phyloP scores from a whole-genome alignment of 345 rosid species.

The Dovyalis caffra region DNA sequence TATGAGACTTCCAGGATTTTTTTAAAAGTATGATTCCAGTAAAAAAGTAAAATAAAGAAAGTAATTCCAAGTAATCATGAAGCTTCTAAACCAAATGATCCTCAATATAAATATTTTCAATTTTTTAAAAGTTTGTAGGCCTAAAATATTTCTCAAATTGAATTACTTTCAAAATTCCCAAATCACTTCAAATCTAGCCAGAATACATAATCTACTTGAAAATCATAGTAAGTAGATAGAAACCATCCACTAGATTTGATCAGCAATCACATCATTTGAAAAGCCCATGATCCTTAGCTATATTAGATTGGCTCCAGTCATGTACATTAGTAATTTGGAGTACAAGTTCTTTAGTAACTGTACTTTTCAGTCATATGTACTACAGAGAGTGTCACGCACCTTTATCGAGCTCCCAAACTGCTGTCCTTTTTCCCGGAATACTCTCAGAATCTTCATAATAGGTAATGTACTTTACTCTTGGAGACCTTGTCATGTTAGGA shows the following conservation, averaged over 20 bases:
- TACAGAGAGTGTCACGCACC: conserved; percentile 34
- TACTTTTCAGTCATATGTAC: conserved; percentile 18
- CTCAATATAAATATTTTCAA: too few relatives aligned
- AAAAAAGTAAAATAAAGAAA: too few relatives aligned
- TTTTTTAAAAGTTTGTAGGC: background rate
- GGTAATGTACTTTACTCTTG: conserved; percentile 81
- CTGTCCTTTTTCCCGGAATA: conserved; percentile 80
- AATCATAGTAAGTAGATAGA: conserved; percentile 4
- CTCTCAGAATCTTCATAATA: conserved; percentile 94
- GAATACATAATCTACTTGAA: background rate
- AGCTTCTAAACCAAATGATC: too few relatives aligned
- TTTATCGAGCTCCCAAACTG: conserved; percentile 98
- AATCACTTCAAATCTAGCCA: background rate
- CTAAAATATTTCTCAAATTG: background rate
- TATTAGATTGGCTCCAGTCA: conserved; percentile 9
- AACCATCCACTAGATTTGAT: conserved; percentile 1
- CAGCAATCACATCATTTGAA: background rate
- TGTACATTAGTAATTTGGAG: conserved; percentile 6
- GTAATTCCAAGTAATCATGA: too few relatives aligned
- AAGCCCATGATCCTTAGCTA: conserved; percentile 5
- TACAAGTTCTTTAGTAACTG: conserved; percentile 4
- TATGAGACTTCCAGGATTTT: background rate
- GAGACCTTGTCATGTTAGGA: conserved; percentile 85
- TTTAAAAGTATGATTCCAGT: background rate
- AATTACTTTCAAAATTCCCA: background rate